Evolutionary conservation across 2,329 filamentous ascomycete genomes (phyloP).

Genomic region (Lomentospora prolificans): DNA sequence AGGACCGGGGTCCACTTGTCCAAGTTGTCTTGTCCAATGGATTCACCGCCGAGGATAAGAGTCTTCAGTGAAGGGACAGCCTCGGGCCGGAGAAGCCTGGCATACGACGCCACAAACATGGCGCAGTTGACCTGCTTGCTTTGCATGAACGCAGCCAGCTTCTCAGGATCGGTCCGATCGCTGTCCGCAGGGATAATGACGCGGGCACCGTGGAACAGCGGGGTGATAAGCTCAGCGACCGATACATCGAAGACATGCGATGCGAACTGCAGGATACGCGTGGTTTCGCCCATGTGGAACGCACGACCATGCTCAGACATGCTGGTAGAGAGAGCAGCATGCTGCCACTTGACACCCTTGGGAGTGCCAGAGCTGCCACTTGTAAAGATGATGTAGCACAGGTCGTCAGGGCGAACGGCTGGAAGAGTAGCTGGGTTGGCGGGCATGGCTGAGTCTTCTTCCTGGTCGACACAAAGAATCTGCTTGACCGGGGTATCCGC

Average conservation of each 20-base stretch:
- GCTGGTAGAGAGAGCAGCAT: conserved; percentile 12
- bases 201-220: conserved; percentile 18
- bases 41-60: conserved; percentile 13
- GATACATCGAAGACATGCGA: conserved; percentile 22
- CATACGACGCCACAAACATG: conserved; percentile 10
- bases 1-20: background rate
- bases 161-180: conserved; percentile 22
- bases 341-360: conserved; percentile 19
- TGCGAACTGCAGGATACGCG: conserved; percentile 23
- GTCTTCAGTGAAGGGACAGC: conserved; percentile 9
- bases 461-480: background rate
- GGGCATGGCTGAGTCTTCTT: background rate
- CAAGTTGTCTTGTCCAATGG: conserved; percentile 3
- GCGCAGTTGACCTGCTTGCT: conserved; percentile 7
- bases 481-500: background rate
- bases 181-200: conserved; percentile 27
- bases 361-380: conserved; percentile 19
- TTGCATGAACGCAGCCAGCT: conserved; percentile 14
- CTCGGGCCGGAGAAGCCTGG: conserved; percentile 8
- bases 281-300: conserved; percentile 14
- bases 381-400: conserved; percentile 19
- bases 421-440: background rate
- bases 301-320: conserved; percentile 13
- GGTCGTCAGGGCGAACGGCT: conserved; percentile 4
- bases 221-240: conserved; percentile 16